Conservation (phyloP, 331 rosid species). For the Ulmus americana region DNA sequence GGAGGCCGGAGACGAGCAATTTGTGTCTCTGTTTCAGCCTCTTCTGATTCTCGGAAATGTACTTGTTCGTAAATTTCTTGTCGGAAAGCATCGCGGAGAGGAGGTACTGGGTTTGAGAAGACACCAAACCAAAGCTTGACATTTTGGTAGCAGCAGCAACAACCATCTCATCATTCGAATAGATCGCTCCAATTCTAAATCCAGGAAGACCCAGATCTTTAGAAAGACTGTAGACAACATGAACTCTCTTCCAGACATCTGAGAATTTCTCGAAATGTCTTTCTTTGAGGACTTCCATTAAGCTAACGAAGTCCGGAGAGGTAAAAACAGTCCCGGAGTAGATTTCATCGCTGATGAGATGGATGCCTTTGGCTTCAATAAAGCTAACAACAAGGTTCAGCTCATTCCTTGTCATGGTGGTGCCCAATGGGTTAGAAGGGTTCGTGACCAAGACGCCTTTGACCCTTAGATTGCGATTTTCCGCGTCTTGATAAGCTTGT, state of each 20-base stretch:
- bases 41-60: constrained; percentile 59
- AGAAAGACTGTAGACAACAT: constrained; percentile 77
- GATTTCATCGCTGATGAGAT: constrained; percentile 87
- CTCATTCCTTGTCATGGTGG: constrained; percentile 58
- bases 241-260: constrained; percentile 50
- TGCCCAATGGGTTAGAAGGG: constrained; percentile 94
- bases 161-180: constrained; percentile 62
- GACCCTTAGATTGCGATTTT: constrained; percentile 53
- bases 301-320: constrained; percentile 54
- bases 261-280: constrained; percentile 22
- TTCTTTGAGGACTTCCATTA: constrained; percentile 69
- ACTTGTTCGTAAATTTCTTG: constrained; percentile 59
- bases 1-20: constrained; percentile 50
- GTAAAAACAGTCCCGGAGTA: constrained; percentile 82
- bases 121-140: constrained; percentile 91
- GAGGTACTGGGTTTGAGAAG: constrained; percentile 87
- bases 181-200: constrained; percentile 81
- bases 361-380: constrained; percentile 54
- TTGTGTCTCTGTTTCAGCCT: constrained; percentile 57
- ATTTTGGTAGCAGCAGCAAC: constrained; percentile 78
- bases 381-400: constrained; percentile 57
- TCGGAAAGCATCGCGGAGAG: constrained; percentile 82
- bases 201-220: constrained; percentile 94
- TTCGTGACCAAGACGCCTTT: constrained; percentile 87
- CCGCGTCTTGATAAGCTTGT: constrained; percentile 59